Conservation (phyloP, 2,329 filamentous ascomycete species). For the Penicillium glabrum region DNA sequence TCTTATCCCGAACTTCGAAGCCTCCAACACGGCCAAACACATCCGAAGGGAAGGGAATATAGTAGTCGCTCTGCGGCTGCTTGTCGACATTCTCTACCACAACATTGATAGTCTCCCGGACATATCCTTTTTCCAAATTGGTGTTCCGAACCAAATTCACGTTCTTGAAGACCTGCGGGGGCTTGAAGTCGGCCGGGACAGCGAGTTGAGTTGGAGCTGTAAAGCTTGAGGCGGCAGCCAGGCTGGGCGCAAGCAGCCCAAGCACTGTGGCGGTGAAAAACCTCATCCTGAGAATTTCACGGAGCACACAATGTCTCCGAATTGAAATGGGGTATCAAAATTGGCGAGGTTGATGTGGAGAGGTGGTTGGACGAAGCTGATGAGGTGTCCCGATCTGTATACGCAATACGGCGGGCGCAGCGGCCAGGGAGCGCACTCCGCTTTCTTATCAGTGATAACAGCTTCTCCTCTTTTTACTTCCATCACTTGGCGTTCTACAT, state of each 20-base stretch:
- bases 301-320: constrained; percentile 22
- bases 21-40: constrained; percentile 77
- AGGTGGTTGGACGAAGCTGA: constrained; percentile 23
- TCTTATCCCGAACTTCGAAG: constrained; percentile 90
- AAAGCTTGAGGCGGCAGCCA: constrained; percentile 31
- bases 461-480: constrained; percentile 24
- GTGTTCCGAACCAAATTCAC: constrained; percentile 85
- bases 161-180: constrained; percentile 91
- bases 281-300: constrained; percentile 41
- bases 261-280: constrained; percentile 39
- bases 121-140: constrained; percentile 90
- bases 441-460: constrained; percentile 25
- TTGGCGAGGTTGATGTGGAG: constrained; percentile 13
- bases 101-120: constrained; percentile 89
- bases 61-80: constrained; percentile 84
- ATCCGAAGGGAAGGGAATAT: constrained; percentile 76
- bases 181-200: constrained; percentile 63
- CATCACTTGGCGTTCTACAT: constrained; percentile 1
- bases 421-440: constrained; percentile 36
- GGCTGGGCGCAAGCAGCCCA: constrained; percentile 35
- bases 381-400: constrained; percentile 39
- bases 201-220: constrained; percentile 34
- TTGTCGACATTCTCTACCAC: constrained; percentile 83
- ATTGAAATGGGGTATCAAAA: constrained; percentile 13
- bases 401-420: constrained; percentile 31